Evolutionary conservation across 148 eudicot genomes (phyloP).

Genomic region (Limonium bicolor): DNA sequence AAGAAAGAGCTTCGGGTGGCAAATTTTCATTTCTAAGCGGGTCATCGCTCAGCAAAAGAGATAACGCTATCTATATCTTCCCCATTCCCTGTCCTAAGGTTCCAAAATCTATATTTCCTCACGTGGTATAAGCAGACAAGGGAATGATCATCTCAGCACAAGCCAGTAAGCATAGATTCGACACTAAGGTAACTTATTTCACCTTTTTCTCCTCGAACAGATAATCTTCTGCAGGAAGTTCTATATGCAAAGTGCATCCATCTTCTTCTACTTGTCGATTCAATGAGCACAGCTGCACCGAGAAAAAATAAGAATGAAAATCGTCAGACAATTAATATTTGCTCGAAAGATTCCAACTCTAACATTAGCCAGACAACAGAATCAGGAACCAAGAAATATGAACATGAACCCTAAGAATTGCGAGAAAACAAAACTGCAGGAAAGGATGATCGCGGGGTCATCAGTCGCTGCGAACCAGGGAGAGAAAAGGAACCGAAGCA

Average conservation of each 20-base stretch:
- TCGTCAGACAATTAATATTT: neutral
- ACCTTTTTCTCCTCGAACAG: constrained; percentile 50
- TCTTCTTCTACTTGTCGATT: constrained; percentile 12
- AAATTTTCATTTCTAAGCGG: neutral
- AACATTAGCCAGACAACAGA: neutral
- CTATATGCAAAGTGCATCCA: constrained; percentile 26
- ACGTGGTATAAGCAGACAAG: neutral
- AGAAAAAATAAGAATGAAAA: neutral
- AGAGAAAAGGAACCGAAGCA: too few species aligned
- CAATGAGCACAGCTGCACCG: constrained; percentile 18
- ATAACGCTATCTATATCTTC: neutral
- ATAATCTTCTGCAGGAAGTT: constrained; percentile 46
- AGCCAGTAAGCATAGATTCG: neutral
- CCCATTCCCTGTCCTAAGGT: too few species aligned
- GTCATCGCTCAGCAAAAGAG: neutral
- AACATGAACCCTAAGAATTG: constrained; percentile 1
- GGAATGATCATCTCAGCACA: neutral
- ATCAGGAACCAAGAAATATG: neutral
- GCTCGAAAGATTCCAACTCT: neutral
- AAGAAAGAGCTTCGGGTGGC: constrained; percentile 1
- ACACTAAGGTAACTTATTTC: neutral
- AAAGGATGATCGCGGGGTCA: neutral
- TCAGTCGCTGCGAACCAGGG: neutral
- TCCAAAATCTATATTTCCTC: too few species aligned
- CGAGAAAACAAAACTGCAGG: neutral